Evolutionary conservation across 805 yeast genomes (phyloP), one percentile per base, ranked within the genome.

Genomic region (Kuraishia cidri): DNA sequence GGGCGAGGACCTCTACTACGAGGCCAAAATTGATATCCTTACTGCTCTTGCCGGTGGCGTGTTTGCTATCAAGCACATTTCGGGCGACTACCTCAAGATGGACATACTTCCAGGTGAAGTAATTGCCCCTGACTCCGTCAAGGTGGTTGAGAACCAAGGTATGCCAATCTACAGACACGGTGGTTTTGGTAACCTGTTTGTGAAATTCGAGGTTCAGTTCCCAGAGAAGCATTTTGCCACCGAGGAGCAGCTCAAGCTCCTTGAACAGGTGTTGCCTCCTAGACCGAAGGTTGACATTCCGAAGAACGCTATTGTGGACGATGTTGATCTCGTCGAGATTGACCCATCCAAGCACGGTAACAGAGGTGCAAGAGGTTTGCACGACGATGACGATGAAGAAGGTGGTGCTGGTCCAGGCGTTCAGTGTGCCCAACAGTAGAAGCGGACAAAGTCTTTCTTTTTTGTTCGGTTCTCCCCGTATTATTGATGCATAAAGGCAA

Each of bases 41-140:
- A 87, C 97, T 17, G 95, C 99, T 20, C 72, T 92, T 47, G 94
- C 96, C 30, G 99, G 99, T 55, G 99, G 99, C 49, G 79, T 79
- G 39, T 70, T 92, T 55, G 79, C 82, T 24, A 66, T 92, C 55
- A 72, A 87, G 66, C 97, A 90, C 54, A 77, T 92, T 37, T 83
- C 86, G 46, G 96, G 95, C 44, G 96, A 87, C 48, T 86, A 77
- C 72, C 65, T 90, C 51, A 85, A 87, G 69, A 74, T 87, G 37
- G 66, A 72, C 24, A 75, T 88, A 41, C 63, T 81, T 32, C 92
- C 97, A 35, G 97, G 97, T 56, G 96, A 90, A 63, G 87, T 90
- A 39, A 81, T 92, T 42, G 50, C 87, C 21, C 97, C 97, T 32
- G 94, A 84, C 42, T 56, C 66, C 26, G 65, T 78, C 48, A 88